phyloP scores from a whole-genome alignment of 2,329 filamentous ascomycete species.

The Coleophoma eucalyptorum region DNA sequence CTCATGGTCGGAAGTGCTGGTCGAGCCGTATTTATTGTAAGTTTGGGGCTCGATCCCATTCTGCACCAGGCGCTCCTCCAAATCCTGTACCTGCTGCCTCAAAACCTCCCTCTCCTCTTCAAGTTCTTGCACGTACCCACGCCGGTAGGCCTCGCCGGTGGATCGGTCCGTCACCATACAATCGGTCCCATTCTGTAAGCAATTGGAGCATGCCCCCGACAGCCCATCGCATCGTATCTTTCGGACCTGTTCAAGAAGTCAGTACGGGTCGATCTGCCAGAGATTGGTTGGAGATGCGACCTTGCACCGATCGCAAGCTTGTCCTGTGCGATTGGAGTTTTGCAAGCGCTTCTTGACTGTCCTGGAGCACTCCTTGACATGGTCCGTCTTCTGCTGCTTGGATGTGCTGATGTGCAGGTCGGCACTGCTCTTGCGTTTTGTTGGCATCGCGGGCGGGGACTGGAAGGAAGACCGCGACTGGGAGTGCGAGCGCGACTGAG shows the following conservation, averaged over 20 bases:
- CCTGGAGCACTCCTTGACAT: constrained; percentile 27
- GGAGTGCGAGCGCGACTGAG: no score
- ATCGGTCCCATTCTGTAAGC: constrained; percentile 69
- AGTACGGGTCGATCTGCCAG: no score
- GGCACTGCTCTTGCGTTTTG: constrained; percentile 17
- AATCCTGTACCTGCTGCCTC: constrained; percentile 60
- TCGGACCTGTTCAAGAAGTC: constrained; percentile 53
- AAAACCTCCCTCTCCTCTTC: constrained; percentile 70
- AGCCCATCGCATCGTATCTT: constrained; percentile 86
- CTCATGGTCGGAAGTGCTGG: not conserved
- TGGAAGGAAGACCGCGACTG: no score
- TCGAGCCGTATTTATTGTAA: constrained; percentile 15
- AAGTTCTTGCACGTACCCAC: constrained; percentile 74
- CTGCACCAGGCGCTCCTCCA: constrained; percentile 62
- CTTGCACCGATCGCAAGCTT: constrained; percentile 88
- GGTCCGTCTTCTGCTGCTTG: constrained; percentile 22
- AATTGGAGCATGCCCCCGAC: constrained; percentile 78
- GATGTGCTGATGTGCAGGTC: constrained; percentile 13
- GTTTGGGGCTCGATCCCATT: constrained; percentile 58
- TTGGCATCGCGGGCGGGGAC: constrained; percentile 14
- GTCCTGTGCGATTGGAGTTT: constrained; percentile 63
- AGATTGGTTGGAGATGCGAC: constrained; percentile 33
- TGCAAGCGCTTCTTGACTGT: constrained; percentile 49
- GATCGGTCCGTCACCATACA: constrained; percentile 84
- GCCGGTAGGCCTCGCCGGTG: constrained; percentile 72